These are phyloP conservation scores for Penicillium polonicum DNA, from an alignment of 2,329 filamentous ascomycete species.

Conservation along the genomic window DNA sequence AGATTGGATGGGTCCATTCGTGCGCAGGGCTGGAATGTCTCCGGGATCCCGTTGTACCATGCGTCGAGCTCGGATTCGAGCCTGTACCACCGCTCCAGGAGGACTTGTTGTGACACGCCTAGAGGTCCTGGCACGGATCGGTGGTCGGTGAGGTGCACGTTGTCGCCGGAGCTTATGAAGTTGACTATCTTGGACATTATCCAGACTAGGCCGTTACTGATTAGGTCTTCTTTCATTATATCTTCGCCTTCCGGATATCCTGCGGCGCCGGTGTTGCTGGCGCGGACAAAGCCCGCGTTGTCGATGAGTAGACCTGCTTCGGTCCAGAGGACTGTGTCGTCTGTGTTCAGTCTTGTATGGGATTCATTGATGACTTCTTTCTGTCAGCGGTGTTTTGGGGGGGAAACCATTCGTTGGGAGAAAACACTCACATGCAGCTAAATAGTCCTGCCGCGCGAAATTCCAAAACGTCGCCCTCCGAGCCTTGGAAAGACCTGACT, in stretches of 20 bases:
- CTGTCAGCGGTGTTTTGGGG: not conserved
- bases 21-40: slow-evolving; percentile 59
- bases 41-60: slow-evolving; percentile 60
- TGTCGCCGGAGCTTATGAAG: slow-evolving; percentile 59
- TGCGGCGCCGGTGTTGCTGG: slow-evolving; percentile 37
- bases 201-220: slow-evolving; percentile 65
- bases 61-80: slow-evolving; percentile 57
- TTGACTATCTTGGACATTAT: slow-evolving; percentile 66
- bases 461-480: slow-evolving; percentile 66
- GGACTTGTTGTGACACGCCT: slow-evolving; percentile 40
- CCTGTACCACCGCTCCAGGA: slow-evolving; percentile 51
- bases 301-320: slow-evolving; percentile 62
- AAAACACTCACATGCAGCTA: slow-evolving; percentile 56
- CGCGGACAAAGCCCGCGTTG: slow-evolving; percentile 51
- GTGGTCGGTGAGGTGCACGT: slow-evolving; percentile 37
- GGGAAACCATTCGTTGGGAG: not conserved
- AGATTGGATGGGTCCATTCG: slow-evolving; percentile 43
- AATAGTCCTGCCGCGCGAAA: slow-evolving; percentile 64
- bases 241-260: slow-evolving; percentile 39
- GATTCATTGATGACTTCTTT: slow-evolving; percentile 54
- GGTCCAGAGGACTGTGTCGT: slow-evolving; percentile 63
- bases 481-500: slow-evolving; percentile 52
- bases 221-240: slow-evolving; percentile 61
- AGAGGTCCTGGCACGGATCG: slow-evolving; percentile 29
- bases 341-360: slow-evolving; percentile 60